phyloP scores from a whole-genome alignment of 2,329 filamentous ascomycete genomes.

The Aspergillus chevalieri region DNA sequence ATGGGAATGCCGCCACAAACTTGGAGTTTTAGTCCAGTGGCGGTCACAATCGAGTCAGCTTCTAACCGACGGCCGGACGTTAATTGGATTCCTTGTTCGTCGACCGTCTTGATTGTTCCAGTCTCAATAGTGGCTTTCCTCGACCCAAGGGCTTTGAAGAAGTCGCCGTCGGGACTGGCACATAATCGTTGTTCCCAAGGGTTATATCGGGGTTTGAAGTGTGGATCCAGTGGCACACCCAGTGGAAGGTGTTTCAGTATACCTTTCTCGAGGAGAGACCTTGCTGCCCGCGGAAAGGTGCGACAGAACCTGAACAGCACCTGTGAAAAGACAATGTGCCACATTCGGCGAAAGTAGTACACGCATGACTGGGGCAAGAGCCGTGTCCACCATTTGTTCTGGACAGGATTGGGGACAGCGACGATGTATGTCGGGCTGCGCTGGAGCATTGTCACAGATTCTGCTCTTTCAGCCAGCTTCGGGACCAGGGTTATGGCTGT shows the following conservation, averaged over 20 bases:
- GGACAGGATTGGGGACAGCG: constrained; percentile 35
- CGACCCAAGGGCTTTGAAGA: constrained; percentile 44
- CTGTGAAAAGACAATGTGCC: constrained; percentile 41
- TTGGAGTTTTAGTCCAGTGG: constrained; percentile 32
- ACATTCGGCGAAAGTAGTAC: constrained; percentile 27
- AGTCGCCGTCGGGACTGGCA: constrained; percentile 53
- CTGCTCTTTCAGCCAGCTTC: constrained; percentile 55
- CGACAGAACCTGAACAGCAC: constrained; percentile 47
- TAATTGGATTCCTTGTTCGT: constrained; percentile 41
- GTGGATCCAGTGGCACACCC: constrained; percentile 39
- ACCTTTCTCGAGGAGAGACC: constrained; percentile 36
- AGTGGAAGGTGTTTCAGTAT: constrained; percentile 47
- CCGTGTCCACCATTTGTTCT: constrained; percentile 1
- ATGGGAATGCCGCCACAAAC: constrained; percentile 25
- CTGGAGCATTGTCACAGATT: constrained; percentile 67
- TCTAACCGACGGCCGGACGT: constrained; percentile 27
- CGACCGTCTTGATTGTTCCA: constrained; percentile 44
- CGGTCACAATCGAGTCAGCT: constrained; percentile 34
- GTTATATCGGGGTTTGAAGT: constrained; percentile 58
- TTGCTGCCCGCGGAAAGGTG: constrained; percentile 45
- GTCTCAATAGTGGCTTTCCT: constrained; percentile 48
- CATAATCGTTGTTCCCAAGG: constrained; percentile 70
- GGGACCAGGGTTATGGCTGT: constrained; percentile 71
- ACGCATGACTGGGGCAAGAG: constrained; percentile 2
- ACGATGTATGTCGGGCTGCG: constrained; percentile 64